A percentile compares a stretch with the other conserved stretches of the same genome.
Evolutionary conservation across 139 green algal species (phyloP).

Genomic region (Desmodesmus armatus): DNA sequence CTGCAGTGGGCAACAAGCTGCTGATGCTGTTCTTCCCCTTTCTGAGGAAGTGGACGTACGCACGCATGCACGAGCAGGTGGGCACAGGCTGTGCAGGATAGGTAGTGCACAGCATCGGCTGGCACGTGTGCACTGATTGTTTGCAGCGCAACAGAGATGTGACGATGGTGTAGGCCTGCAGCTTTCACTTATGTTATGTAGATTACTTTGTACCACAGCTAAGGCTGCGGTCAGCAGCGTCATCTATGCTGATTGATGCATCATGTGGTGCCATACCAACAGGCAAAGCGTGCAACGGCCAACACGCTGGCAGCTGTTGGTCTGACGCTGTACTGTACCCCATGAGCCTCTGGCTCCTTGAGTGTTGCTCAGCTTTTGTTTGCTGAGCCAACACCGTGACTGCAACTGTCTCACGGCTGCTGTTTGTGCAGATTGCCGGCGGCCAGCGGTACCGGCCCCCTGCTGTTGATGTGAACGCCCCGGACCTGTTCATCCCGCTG

Average conservation of each 20-base stretch:
- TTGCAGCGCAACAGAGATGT: no score
- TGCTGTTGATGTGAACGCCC: conserved; percentile 90
- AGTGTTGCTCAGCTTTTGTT: no score
- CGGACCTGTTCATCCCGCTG: conserved; percentile 97
- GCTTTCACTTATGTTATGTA: no score
- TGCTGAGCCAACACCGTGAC: no score
- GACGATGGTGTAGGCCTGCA: no score
- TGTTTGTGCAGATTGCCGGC: conserved; percentile 72
- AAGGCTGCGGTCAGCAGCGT: neutral
- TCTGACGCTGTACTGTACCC: no score
- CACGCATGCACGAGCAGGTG: conserved; percentile 84
- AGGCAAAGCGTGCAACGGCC: no score
- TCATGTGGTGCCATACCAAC: no score
- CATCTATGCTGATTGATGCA: neutral
- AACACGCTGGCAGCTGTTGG: no score
- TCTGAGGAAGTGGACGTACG: conserved; percentile 90
- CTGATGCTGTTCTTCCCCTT: conserved; percentile 93
- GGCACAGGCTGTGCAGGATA: neutral
- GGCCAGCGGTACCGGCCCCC: conserved; percentile 90
- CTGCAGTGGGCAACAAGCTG: conserved; percentile 89
- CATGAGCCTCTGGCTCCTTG: no score
- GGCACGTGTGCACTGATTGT: neutral
- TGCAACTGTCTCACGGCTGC: neutral
- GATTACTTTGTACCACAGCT: no score
- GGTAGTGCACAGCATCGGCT: neutral